These are phyloP conservation scores for Cyamopsis tetragonoloba DNA, from an alignment of 306 rosid species.

Conservation along the genomic window DNA sequence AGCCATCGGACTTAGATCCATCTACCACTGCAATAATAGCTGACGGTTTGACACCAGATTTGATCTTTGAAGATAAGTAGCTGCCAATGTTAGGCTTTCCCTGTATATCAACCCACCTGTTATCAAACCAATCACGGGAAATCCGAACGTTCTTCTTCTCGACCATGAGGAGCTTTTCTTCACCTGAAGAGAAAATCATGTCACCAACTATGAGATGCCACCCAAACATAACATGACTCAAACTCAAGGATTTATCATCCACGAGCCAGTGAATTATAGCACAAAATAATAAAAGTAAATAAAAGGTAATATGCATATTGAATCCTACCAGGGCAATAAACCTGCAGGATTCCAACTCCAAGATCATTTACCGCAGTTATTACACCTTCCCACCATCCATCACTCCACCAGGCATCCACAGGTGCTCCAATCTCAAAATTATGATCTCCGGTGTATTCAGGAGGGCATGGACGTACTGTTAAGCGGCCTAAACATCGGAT, in stretches of 20 bases:
- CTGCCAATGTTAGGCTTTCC: constrained; percentile 48
- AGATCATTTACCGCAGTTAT: constrained; percentile 40
- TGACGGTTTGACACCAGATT: constrained; percentile 24
- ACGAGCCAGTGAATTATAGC: constrained; percentile 5
- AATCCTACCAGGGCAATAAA: constrained; percentile 67
- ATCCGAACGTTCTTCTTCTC: constrained; percentile 46
- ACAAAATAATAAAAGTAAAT: background rate
- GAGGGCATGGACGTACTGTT: constrained; percentile 60
- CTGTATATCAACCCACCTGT: constrained; percentile 58
- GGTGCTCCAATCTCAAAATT: constrained; percentile 53
- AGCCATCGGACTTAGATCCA: constrained; percentile 22
- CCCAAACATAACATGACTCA: constrained; percentile 14
- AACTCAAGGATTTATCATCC: constrained; percentile 10
- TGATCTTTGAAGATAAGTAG: constrained; percentile 34
- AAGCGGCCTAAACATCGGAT: constrained; percentile 69
- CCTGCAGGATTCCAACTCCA: constrained; percentile 47
- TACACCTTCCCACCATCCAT: constrained; percentile 94
- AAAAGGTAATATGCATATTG: background rate
- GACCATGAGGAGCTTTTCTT: constrained; percentile 42
- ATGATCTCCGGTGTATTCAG: constrained; percentile 24
- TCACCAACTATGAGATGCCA: constrained; percentile 20
- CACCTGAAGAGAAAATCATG: constrained; percentile 49
- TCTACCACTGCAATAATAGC: constrained; percentile 26
- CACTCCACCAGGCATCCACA: constrained; percentile 83
- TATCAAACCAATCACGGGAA: constrained; percentile 64